These are phyloP conservation scores for Boletus reticulatus DNA, from an alignment of 768 basidiomycete species.

Conservation along the genomic window DNA sequence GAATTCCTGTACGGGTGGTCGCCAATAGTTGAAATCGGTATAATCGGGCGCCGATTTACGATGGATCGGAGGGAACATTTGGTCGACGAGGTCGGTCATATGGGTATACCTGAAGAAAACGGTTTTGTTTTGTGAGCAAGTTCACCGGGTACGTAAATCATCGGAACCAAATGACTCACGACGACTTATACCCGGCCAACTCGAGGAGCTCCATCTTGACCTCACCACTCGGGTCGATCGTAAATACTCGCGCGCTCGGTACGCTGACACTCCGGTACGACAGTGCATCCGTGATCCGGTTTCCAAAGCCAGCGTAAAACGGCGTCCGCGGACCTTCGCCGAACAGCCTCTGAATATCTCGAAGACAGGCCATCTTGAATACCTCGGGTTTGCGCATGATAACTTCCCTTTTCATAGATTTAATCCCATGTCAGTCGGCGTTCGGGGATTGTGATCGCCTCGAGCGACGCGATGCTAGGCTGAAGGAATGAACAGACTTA, in stretches of 20 bases:
- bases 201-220: conserved; percentile 98
- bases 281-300: conserved; percentile 95
- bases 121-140: not conserved
- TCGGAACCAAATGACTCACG: conserved; percentile 46
- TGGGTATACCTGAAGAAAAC: conserved; percentile 75
- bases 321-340: conserved; percentile 68
- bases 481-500: conserved; percentile 34
- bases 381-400: conserved; percentile 99
- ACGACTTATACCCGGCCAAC: conserved; percentile 94
- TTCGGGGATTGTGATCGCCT: not conserved
- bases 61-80: conserved; percentile 97
- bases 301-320: conserved; percentile 98
- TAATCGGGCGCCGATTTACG: conserved; percentile 86
- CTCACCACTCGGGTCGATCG: conserved; percentile 91
- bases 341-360: conserved; percentile 92
- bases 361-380: conserved; percentile 99
- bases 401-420: conserved; percentile 65
- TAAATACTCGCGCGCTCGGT: conserved; percentile 93
- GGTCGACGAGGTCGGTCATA: conserved; percentile 99
- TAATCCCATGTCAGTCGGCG: not conserved
- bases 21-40: conserved; percentile 98
- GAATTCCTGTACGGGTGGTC: conserved; percentile 72
- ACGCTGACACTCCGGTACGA: conserved; percentile 97
- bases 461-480: not conserved
- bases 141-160: not conserved